These are phyloP conservation scores for Dorcoceras hygrometricum DNA, from an alignment of 257 asterid species.

Conservation along the genomic window DNA sequence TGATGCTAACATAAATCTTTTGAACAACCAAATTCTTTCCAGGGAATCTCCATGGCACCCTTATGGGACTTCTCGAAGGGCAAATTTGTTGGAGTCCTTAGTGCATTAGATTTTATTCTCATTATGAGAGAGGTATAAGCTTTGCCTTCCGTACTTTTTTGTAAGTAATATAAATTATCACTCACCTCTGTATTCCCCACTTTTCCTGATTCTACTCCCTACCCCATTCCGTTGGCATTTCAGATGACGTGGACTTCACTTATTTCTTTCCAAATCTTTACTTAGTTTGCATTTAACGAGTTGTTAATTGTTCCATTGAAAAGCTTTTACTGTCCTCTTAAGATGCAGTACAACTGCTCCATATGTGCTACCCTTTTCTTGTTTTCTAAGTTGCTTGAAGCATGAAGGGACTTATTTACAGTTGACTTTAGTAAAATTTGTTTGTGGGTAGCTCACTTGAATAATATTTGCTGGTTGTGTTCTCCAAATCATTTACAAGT, in stretches of 20 bases:
- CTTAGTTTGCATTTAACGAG: background rate
- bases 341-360: background rate
- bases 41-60: slow-evolving; percentile 85
- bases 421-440: background rate
- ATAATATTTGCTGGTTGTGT: slow-evolving; percentile 16
- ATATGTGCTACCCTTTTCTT: background rate
- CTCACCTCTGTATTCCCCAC: slow-evolving; percentile 1
- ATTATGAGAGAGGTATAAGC: slow-evolving; percentile 80
- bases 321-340: background rate
- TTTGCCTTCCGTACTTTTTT: slow-evolving; percentile 11
- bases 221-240: background rate
- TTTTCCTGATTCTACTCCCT: background rate
- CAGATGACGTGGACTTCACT: background rate
- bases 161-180: background rate
- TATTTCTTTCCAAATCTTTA: slow-evolving; percentile 7
- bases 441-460: slow-evolving; percentile 9
- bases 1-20: slow-evolving; percentile 13
- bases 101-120: slow-evolving; percentile 82
- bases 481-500: slow-evolving; percentile 13
- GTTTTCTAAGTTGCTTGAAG: slow-evolving; percentile 12
- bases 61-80: slow-evolving; percentile 82
- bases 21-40: slow-evolving; percentile 34
- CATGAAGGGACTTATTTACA: background rate
- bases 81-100: slow-evolving; percentile 80
- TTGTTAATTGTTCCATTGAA: background rate